These are phyloP conservation scores for Petunia hybrid DNA, from an alignment of 305 asterid genomes.

Conservation along the genomic window DNA sequence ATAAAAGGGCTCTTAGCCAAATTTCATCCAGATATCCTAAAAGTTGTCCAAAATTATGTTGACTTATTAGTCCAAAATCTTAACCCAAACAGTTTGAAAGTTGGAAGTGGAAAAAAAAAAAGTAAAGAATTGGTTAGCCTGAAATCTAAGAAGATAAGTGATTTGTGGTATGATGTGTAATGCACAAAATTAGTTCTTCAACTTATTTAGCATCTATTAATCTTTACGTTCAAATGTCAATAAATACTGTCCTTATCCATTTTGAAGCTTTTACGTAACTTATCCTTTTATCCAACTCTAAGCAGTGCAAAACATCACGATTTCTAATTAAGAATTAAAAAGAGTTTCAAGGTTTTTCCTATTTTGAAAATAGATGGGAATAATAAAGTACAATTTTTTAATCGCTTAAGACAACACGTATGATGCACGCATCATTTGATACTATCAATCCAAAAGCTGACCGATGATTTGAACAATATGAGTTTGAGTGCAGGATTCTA, in stretches of 20 bases:
- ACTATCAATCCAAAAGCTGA: too few species aligned
- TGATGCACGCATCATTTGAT: too few species aligned
- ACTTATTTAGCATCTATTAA: neutral
- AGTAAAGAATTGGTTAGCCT: neutral
- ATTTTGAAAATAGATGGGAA: neutral
- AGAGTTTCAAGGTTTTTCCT: neutral
- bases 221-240: neutral
- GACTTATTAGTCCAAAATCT: neutral
- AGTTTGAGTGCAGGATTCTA: too few species aligned
- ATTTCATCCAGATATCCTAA: neutral
- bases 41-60: neutral
- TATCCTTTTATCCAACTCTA: neutral
- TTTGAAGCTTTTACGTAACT: neutral
- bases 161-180: neutral
- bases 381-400: too few species aligned
- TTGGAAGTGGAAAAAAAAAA: neutral
- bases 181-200: neutral
- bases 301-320: neutral
- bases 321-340: neutral
- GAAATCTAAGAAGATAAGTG: neutral
- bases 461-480: too few species aligned
- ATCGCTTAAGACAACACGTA: too few species aligned
- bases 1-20: neutral
- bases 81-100: too few species aligned
- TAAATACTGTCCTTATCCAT: neutral